A percentile compares a stretch with the other conserved stretches of the same genome.
Evolutionary conservation across 2,329 filamentous ascomycete species (phyloP).

Genomic region (Pseudocercospora fijiensis): DNA sequence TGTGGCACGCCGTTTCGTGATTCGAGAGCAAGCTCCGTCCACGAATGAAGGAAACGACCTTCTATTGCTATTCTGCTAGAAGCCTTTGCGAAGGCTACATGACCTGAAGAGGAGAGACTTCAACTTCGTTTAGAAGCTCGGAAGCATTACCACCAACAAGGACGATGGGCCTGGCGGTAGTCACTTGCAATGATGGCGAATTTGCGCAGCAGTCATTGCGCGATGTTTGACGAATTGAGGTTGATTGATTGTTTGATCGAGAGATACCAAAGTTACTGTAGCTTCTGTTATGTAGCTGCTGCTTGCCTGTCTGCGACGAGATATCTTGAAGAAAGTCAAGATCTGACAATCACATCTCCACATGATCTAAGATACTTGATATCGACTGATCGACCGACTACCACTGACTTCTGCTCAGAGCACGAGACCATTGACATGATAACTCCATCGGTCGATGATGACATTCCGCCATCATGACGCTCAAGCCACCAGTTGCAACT

Average conservation of each 20-base stretch:
- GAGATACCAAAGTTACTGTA: conserved; percentile 1
- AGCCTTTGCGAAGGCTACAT: conserved; percentile 3
- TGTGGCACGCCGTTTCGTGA: not conserved
- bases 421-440: too few species aligned
- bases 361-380: not conserved
- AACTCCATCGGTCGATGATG: too few species aligned
- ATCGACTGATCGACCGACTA: too few species aligned
- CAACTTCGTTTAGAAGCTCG: not conserved
- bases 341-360: not conserved
- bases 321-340: not conserved
- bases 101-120: not conserved
- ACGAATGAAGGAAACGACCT: not conserved
- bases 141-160: not conserved
- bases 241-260: not conserved
- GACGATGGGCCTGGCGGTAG: not conserved
- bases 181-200: not conserved
- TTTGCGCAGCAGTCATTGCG: not conserved
- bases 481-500: too few species aligned
- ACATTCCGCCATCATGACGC: too few species aligned
- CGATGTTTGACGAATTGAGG: not conserved
- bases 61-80: conserved; percentile 1
- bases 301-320: not conserved
- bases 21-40: not conserved
- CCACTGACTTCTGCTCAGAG: too few species aligned
- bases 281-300: not conserved